Percentiles rank a stretch among this genome's conserved stretches.
Evolutionary conservation across 2,329 filamentous ascomycete genomes (phyloP).

Genomic region (Cladosporium phlei): DNA sequence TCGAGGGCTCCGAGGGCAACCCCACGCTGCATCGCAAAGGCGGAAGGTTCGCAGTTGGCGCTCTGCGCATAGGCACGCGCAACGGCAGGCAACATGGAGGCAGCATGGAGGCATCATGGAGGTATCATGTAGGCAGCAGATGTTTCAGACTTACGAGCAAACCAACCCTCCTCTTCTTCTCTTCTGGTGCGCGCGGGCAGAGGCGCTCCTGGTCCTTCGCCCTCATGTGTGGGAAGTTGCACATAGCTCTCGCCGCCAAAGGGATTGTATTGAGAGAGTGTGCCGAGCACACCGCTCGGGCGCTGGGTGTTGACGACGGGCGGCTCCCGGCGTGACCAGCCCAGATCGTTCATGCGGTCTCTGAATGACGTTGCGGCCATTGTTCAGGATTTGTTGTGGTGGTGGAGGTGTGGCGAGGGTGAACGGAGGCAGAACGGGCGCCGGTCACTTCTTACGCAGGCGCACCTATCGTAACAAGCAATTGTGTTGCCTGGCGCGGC

Average conservation of each 20-base stretch:
- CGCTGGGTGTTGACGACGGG: conserved; percentile 58
- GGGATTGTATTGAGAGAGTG: conserved; percentile 79
- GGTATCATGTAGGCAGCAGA: no score
- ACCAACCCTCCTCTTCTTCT: conserved; percentile 93
- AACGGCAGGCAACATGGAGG: conserved; percentile 4
- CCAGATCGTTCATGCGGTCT: conserved; percentile 89
- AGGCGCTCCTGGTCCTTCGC: conserved; percentile 70
- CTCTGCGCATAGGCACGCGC: conserved; percentile 4
- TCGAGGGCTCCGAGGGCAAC: conserved; percentile 1
- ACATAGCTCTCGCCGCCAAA: conserved; percentile 85
- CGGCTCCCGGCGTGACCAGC: conserved; percentile 81
- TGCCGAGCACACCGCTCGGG: conserved; percentile 57
- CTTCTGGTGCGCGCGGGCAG: conserved; percentile 77
- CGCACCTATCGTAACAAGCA: conserved; percentile 13
- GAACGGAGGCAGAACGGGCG: conserved; percentile 5
- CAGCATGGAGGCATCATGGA: no score
- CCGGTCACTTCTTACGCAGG: conserved; percentile 14
- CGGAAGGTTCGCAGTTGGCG: neutral
- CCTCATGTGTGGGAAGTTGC: conserved; percentile 77
- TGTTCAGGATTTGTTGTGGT: conserved; percentile 18
- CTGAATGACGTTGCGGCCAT: conserved; percentile 90
- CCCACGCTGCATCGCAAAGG: conserved; percentile 10
- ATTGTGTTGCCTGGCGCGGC: conserved; percentile 28
- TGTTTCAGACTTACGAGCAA: conserved; percentile 70
- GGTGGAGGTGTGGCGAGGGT: conserved; percentile 5